phyloP scores from a whole-genome alignment of 192 early-diverging fungal species.

The Coemansia sp. region DNA sequence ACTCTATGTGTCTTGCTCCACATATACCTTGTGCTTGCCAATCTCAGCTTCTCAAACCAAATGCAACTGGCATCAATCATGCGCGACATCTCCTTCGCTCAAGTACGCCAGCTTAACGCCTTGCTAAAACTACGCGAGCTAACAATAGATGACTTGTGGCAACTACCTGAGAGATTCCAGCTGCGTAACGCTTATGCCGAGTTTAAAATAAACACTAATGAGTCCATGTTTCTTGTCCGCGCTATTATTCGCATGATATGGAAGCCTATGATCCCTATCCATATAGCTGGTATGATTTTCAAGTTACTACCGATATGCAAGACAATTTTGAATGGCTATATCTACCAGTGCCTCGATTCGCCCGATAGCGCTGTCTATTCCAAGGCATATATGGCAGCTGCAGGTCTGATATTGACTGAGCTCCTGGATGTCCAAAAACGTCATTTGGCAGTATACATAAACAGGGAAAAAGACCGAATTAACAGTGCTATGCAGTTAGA shows the following conservation, averaged over 20 bases:
- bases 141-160: constrained; percentile 21
- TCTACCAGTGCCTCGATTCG: constrained; percentile 33
- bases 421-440: neutral
- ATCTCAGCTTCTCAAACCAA: constrained; percentile 13
- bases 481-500: neutral
- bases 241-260: constrained; percentile 43
- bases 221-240: constrained; percentile 35
- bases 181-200: constrained; percentile 17
- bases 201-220: constrained; percentile 25
- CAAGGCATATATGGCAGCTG: neutral
- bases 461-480: neutral
- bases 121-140: constrained; percentile 23
- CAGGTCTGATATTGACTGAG: neutral
- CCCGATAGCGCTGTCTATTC: constrained; percentile 14
- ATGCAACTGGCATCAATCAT: neutral
- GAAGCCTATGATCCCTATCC: constrained; percentile 37
- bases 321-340: constrained; percentile 8
- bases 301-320: constrained; percentile 1
- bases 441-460: neutral
- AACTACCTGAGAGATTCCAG: constrained; percentile 26
- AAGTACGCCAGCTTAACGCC: constrained; percentile 20
- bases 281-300: constrained; percentile 8
- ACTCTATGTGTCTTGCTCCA: neutral
- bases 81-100: constrained; percentile 1
- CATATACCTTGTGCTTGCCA: constrained; percentile 9